A percentile compares a stretch with the other conserved stretches of the same genome.
Conservation (phyloP, 1,139 yeast genomes). For the Casaregolazyma suthepensis region DNA sequence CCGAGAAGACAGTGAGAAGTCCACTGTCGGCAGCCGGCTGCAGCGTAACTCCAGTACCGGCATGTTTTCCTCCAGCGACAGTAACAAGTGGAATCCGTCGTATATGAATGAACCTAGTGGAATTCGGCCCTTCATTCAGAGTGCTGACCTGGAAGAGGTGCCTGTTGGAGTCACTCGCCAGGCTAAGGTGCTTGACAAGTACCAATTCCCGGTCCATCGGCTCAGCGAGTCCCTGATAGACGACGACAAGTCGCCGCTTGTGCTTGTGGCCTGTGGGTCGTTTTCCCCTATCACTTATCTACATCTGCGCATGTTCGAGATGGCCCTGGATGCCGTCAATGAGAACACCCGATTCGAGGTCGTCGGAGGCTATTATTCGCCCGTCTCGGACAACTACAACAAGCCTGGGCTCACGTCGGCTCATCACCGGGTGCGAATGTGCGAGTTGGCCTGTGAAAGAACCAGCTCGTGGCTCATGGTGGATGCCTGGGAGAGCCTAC, state of each 20-base stretch:
- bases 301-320: constrained; percentile 94
- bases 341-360: constrained; percentile 94
- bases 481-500: constrained; percentile 98
- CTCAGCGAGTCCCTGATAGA: constrained; percentile 67
- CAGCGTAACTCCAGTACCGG: constrained; percentile 1
- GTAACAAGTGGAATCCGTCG: constrained; percentile 10
- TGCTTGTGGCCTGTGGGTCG: constrained; percentile 95
- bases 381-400: constrained; percentile 89
- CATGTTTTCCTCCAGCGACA: neutral
- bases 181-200: constrained; percentile 59
- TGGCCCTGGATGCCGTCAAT: constrained; percentile 92
- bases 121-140: constrained; percentile 39
- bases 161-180: constrained; percentile 91
- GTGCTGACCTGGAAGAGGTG: constrained; percentile 93
- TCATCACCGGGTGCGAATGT: constrained; percentile 89
- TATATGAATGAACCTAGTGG: constrained; percentile 28
- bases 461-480: constrained; percentile 98
- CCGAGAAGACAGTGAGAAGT: neutral
- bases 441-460: constrained; percentile 95
- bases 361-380: constrained; percentile 95
- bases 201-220: constrained; percentile 81
- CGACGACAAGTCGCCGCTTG: constrained; percentile 78
- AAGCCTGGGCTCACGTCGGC: constrained; percentile 91
- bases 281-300: constrained; percentile 93
- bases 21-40: neutral